Base-by-base conservation (phyloP, 106 monocot species). In the Dendrobium officinale region DNA sequence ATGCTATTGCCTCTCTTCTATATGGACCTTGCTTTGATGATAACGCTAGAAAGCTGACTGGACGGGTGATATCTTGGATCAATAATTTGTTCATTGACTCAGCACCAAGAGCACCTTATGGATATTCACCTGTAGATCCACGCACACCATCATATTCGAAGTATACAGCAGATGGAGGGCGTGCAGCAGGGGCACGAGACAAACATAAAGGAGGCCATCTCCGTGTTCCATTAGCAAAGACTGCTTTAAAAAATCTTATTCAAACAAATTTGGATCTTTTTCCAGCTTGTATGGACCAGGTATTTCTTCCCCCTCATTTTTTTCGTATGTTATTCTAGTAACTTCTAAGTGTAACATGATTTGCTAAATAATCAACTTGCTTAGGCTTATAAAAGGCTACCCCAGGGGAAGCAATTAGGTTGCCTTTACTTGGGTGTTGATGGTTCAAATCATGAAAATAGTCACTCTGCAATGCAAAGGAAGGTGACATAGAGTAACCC, bases 21-120 rank as follows among this genome's bases (percentile, higher is more conserved):
- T 93, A 95, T 82, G 99, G 99, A 1, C 91, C 99, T 79, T 99
- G 93, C 68, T 99, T 99, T 85, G 99, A 99, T 88, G 99, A 99
- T 68, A 95, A 93, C 82, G 89, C 99, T 45, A 95, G 95, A 86
- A 99, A 99, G 49, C 85, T 95, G 91, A 82, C 80, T 79, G 99
- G 99, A 9, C 77, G 93, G 7, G 91, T 95, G 37, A 87, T 99
- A 26, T 78, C 82, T 37, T 99, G 99, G 99, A 99, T 99, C 77
- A 95, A 99, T 76, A 85, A 87, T 77, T 88, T 99, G 72, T 93
- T 99, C 83, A 56, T 80, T 67, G 98, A 98, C 54, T 83, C 84
- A 47, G 80, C 85, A 55, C 85, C 91, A 54, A 89, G 89, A 83
- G 89, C 84, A 80, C 92, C 90, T 44, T 86, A 87, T 81, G 97